Evolutionary conservation across 495 filamentous ascomycete genomes (phyloP), one percentile per base, ranked within the genome.

Genomic region (Penicillium riverlandense): DNA sequence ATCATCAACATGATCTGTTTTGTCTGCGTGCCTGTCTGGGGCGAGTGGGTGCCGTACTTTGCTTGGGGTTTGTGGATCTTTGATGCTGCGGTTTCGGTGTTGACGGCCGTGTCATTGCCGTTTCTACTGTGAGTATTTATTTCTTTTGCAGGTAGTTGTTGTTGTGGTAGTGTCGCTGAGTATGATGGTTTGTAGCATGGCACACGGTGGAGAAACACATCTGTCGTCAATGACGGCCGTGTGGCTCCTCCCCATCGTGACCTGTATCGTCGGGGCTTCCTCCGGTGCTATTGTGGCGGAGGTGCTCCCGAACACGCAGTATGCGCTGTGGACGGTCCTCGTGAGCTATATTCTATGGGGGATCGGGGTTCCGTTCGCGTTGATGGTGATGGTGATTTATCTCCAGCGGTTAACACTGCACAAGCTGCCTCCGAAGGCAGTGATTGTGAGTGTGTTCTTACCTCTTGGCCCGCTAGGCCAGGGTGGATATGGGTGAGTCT

Each of bases 361-460:
- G 0, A 76, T 67, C 9, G 79, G 80, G 0, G 47, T 78, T 8
- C 76, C 77, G 0, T 65, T 84, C 6, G 71, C 77, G 2, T 48
- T 76, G 58, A 65, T 68, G 47, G 63, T 81, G 6, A 57, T 83
- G 37, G 74, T 71, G 9, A 75, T 82, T 14, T 84, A 85, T 47
- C 78, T 83, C 41, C 74, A 75, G 31, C 73, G 82, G 6, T 59
- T 85, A 7, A 72, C 72, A 7, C 53, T 80, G 6, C 65, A 81
- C 52, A 75, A 76, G 38, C 56, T 81, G 11, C 80, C 77, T 0
- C 68, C 75, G 0, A 69, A 71, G 9, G 80, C 78, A 36, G 66
- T 78, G 35, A 81, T 84, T 37, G 79, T 80, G 11, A 76, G 70
- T 12, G 69, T 77, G 0, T 82, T 84, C 49, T 64, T 85, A 7